Base-by-base conservation (phyloP, 345 rosid genomes). In the Passiflora organensis region DNA sequence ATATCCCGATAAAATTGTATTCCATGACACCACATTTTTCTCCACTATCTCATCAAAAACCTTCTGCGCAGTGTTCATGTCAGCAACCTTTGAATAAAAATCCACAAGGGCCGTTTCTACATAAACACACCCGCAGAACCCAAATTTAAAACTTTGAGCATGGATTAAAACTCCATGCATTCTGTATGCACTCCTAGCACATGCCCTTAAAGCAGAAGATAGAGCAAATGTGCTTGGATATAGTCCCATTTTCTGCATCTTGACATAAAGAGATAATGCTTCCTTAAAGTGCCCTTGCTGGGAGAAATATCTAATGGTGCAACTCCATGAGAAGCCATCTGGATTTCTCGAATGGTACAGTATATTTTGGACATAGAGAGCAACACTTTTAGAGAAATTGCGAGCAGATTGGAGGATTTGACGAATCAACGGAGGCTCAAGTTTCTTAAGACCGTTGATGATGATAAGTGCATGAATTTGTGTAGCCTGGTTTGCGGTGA, bases 11-110 rank as follows among this genome's bases (percentile, higher is more conserved):
- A 83, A 60, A 55, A 85, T 69, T 1, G 94, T 81, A 69, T 83
- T 89, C 95, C 95, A 85, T 0, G 89, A 75, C 59, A 89, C 85
- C 19, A 73, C 80, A 53, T 80, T 83, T 54, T 76, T 85, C 28
- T 60, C 67, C 21, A 60, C 59, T 66, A 69, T 74, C 17, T 77
- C 81, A 60, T 68, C 75, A 69, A 81, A 85, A 22, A 70, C 86
- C 68, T 55, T 80, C 56, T 55, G 67, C 0, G 91, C 91, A 56
- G 60, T 64, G 41, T 60, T 69, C 72, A 81, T 62, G 32, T 64
- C 72, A 38, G 86, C 83, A 13, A 79, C 60, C 53, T 79, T 82
- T 1, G 77, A 64, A 64, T 83, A 83, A 12, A 85, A 61, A 77
- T 82, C 94, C 46, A 85, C 75, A 6, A 85, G 74, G 50, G 85